Evolutionary conservation across 1,139 yeast genomes (phyloP).

Genomic region (Taphrina populina): DNA sequence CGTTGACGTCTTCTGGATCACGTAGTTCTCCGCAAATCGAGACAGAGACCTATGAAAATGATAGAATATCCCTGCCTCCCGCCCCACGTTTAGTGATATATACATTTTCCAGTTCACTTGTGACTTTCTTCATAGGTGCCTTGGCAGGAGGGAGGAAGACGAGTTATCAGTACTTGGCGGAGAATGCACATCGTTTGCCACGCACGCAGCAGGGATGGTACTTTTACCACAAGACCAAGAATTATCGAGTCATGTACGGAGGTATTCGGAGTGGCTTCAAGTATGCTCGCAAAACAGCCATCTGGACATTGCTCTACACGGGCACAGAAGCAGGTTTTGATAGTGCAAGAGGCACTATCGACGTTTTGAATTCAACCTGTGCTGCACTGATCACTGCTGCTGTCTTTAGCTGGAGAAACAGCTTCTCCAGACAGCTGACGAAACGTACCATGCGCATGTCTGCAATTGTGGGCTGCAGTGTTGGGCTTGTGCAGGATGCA

Average conservation of each 20-base stretch:
- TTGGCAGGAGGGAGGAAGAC: conserved; percentile 59
- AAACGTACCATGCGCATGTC: conserved; percentile 24
- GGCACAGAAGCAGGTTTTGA: conserved; percentile 20
- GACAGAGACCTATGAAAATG: conserved; percentile 13
- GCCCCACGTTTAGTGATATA: conserved; percentile 27
- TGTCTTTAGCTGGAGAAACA: conserved; percentile 7
- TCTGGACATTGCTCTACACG: conserved; percentile 22
- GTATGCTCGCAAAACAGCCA: conserved; percentile 21
- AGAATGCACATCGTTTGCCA: conserved; percentile 80
- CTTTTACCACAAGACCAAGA: conserved; percentile 80
- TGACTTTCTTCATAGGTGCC: conserved; percentile 55
- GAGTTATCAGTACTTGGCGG: conserved; percentile 66
- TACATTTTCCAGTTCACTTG: conserved; percentile 7
- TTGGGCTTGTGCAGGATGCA: conserved; percentile 20
- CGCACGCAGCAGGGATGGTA: conserved; percentile 83
- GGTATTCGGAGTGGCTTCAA: conserved; percentile 25
- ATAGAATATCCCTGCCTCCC: conserved; percentile 29
- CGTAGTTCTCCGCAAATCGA: too few species aligned
- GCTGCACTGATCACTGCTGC: conserved; percentile 24
- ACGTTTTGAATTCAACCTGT: conserved; percentile 12
- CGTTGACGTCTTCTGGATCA: too few species aligned
- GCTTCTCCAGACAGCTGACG: conserved; percentile 23
- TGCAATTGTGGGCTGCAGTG: conserved; percentile 10
- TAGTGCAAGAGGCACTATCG: conserved; percentile 23
- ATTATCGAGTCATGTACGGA: conserved; percentile 52